Conservation (phyloP, 441 rosid species). For the Croton laevigatus region DNA sequence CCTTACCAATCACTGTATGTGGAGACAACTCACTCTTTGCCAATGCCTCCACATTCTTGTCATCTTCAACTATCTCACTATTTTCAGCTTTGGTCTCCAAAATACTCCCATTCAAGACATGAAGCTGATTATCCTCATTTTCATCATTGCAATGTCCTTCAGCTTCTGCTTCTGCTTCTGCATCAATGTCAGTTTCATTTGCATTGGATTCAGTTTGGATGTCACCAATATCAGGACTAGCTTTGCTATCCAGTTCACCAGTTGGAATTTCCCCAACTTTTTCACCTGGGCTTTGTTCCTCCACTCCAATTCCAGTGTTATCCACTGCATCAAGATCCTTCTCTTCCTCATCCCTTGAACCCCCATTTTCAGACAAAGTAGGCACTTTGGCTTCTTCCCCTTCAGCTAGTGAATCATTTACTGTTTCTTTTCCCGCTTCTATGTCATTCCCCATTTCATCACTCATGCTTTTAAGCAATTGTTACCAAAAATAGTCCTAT, state of each 20-base stretch:
- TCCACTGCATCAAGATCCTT: not conserved
- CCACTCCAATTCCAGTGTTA: not conserved
- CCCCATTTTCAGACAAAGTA: not conserved
- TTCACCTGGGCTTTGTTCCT: not conserved
- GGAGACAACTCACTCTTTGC: conserved; percentile 16
- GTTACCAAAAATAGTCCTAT: not conserved
- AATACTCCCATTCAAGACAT: not conserved
- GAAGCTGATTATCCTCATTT: conserved; percentile 1
- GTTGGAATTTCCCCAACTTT: not conserved
- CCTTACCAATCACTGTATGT: conserved; percentile 23
- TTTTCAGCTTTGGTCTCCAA: not conserved
- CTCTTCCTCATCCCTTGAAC: not conserved
- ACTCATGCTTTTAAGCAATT: not conserved
- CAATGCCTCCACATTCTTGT: conserved; percentile 20
- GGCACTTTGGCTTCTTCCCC: not conserved
- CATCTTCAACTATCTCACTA: conserved; percentile 17
- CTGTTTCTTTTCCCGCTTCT: conserved; percentile 17
- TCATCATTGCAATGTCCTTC: not conserved
- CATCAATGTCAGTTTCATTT: not conserved
- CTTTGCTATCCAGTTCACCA: conserved; percentile 1
- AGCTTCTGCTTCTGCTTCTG: not conserved
- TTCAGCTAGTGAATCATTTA: conserved; percentile 4
- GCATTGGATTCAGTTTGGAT: conserved; percentile 7
- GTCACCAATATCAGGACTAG: not conserved
- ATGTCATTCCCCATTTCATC: conserved; percentile 15